A percentile compares a stretch with the other conserved stretches of the same genome.
Conservation (phyloP, 768 basidiomycete species). For the Tricholoma hemisulphureum region DNA sequence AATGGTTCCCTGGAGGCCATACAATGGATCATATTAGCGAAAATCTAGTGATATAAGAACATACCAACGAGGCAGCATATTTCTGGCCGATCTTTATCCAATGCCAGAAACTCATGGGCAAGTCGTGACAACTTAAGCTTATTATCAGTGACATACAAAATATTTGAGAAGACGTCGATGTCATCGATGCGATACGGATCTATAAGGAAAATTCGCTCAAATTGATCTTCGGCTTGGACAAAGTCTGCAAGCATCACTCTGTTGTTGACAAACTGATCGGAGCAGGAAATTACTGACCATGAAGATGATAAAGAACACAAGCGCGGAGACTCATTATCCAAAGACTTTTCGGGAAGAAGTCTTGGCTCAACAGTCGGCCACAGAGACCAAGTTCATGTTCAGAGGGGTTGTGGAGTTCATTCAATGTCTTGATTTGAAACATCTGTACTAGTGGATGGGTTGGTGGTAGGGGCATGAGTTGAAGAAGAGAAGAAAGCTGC, state of each 20-base stretch:
- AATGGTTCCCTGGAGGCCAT: constrained; percentile 80
- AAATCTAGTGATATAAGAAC: constrained; percentile 25
- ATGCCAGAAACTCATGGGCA: constrained; percentile 84
- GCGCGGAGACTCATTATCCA: constrained; percentile 88
- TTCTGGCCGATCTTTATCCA: constrained; percentile 94
- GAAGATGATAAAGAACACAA: constrained; percentile 83
- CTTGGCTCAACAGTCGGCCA: constrained; percentile 66
- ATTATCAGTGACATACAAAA: constrained; percentile 93
- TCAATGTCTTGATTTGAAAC: constrained; percentile 87
- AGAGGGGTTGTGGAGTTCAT: constrained; percentile 85
- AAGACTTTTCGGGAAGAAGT: constrained; percentile 77
- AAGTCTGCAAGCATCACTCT: constrained; percentile 61
- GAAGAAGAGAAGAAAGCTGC: constrained; percentile 49
- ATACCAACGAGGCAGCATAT: constrained; percentile 93
- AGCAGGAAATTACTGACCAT: constrained; percentile 57
- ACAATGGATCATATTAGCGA: neutral
- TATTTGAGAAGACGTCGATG: constrained; percentile 94
- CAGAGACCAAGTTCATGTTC: constrained; percentile 83
- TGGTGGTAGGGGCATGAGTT: constrained; percentile 44
- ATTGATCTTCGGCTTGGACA: constrained; percentile 78
- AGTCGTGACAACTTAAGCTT: constrained; percentile 84
- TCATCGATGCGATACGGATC: constrained; percentile 93
- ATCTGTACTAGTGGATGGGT: constrained; percentile 53
- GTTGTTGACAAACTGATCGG: constrained; percentile 4
- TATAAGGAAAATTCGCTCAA: constrained; percentile 73